Conservation (phyloP, 345 rosid genomes). For the Melaleuca alternifolia region DNA sequence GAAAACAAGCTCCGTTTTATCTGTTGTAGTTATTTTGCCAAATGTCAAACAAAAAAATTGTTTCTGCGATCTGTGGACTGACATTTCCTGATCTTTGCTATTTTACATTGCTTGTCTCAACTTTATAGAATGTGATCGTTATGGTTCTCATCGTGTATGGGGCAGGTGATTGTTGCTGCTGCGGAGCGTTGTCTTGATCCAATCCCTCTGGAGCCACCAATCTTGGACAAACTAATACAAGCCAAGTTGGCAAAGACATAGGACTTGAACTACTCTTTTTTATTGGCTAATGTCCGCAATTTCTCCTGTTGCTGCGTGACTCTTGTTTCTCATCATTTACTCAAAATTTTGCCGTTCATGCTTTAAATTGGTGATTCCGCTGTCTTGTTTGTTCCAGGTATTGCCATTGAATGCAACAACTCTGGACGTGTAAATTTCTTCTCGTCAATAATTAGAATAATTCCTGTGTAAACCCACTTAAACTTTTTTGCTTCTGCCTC, state of each 20-base stretch:
- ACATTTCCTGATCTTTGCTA: neutral
- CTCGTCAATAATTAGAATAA: neutral
- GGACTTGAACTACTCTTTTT: constrained; percentile 18
- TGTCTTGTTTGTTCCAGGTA: neutral
- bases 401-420: neutral
- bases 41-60: neutral
- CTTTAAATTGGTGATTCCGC: neutral
- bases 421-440: neutral
- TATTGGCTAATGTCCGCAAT: neutral
- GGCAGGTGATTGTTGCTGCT: constrained; percentile 90
- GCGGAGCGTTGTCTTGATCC: constrained; percentile 94
- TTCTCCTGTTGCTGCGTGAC: neutral
- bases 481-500: neutral
- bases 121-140: neutral
- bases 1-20: neutral
- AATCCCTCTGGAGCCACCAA: constrained; percentile 81
- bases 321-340: neutral
- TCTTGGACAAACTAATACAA: constrained; percentile 88
- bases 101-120: neutral
- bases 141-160: neutral
- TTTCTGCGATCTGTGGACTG: neutral
- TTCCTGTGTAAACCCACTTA: neutral
- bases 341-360: neutral
- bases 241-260: constrained; percentile 60
- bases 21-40: neutral